phyloP scores from a whole-genome alignment of 106 monocot genomes.

The Dactylorhiza incarnata region DNA sequence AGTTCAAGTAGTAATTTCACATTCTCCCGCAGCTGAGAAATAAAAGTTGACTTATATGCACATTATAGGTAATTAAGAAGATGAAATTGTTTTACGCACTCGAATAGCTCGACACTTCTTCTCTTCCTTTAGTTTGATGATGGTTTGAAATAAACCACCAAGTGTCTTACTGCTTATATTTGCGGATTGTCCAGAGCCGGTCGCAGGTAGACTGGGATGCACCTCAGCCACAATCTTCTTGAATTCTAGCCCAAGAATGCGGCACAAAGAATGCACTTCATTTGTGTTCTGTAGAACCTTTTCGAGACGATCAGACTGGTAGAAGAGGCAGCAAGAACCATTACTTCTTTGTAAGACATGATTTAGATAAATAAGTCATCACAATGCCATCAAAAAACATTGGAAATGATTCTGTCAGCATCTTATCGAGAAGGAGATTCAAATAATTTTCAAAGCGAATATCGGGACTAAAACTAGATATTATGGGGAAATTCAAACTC shows the following conservation, averaged over 20 bases:
- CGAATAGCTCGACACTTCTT: constrained; percentile 46
- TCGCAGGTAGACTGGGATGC: constrained; percentile 76
- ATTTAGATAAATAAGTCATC: constrained; percentile 4
- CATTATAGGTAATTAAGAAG: not conserved
- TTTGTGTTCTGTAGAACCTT: constrained; percentile 67
- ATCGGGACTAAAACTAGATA: not conserved
- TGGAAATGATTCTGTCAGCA: not conserved
- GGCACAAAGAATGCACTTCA: constrained; percentile 78
- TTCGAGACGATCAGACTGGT: constrained; percentile 70
- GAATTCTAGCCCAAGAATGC: constrained; percentile 78
- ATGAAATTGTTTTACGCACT: constrained; percentile 22
- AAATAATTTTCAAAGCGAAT: not conserved
- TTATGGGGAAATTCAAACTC: not conserved
- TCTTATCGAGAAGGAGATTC: not conserved
- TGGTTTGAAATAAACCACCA: constrained; percentile 49
- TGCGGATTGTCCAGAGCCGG: constrained; percentile 30
- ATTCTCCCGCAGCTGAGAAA: constrained; percentile 62
- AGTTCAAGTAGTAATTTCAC: constrained; percentile 48
- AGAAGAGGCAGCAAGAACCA: constrained; percentile 13
- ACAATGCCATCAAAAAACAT: not conserved
- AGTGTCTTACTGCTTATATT: constrained; percentile 71
- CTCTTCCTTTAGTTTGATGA: constrained; percentile 59
- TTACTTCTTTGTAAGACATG: not conserved
- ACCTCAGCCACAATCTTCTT: constrained; percentile 64
- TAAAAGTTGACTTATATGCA: not conserved